Conservation (phyloP, 345 rosid genomes). For the Excoecaria cochinchinensis region DNA sequence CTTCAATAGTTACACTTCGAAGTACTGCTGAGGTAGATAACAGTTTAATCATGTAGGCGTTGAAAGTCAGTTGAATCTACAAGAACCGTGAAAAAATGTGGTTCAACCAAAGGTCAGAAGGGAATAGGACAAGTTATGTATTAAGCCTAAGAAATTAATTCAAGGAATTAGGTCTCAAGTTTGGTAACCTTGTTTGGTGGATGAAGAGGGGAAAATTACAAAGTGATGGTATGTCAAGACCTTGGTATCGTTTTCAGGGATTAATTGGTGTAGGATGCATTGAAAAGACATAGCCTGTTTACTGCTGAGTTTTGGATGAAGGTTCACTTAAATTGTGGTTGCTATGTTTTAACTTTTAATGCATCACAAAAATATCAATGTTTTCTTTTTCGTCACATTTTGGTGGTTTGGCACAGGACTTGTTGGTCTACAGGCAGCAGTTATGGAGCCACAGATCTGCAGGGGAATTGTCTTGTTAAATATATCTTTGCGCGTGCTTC, state of each 20-base stretch:
- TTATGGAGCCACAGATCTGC: slow-evolving; percentile 60
- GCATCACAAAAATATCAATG: background rate
- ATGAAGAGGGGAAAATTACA: background rate
- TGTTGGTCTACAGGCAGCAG: slow-evolving; percentile 94
- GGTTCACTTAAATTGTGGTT: background rate
- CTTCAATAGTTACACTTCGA: background rate
- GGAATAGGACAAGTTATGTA: background rate
- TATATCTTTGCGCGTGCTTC: slow-evolving; percentile 88
- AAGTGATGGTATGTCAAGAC: background rate
- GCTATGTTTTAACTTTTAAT: background rate
- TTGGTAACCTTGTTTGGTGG: background rate
- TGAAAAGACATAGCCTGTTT: background rate
- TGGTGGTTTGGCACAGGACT: slow-evolving; percentile 47
- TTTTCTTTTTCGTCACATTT: background rate
- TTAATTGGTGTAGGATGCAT: background rate
- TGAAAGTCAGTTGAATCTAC: background rate
- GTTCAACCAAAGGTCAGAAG: background rate
- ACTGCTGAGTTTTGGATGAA: background rate
- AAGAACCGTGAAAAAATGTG: background rate
- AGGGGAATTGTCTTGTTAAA: slow-evolving; percentile 65
- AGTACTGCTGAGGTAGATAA: background rate
- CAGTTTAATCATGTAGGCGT: background rate
- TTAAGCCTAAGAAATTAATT: background rate
- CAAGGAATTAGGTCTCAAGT: too few relatives aligned
- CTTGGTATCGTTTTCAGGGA: background rate